Conservation (phyloP, 495 filamentous ascomycete species). For the Darksidea phi region DNA sequence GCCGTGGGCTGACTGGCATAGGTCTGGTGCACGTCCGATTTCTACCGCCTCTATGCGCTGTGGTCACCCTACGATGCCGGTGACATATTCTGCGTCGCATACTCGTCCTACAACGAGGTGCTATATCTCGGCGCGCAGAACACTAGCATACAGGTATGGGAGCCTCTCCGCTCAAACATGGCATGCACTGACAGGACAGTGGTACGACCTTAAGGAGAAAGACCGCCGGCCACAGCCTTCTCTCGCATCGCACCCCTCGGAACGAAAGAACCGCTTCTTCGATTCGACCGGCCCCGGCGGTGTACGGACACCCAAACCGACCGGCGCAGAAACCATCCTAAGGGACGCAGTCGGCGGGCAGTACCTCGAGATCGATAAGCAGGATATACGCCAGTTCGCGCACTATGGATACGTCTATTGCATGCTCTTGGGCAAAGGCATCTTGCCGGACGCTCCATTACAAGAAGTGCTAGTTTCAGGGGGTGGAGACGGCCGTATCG, state of each 20-base stretch:
- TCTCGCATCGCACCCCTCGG: slow-evolving; percentile 69
- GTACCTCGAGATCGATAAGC: slow-evolving; percentile 77
- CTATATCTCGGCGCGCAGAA: slow-evolving; percentile 94
- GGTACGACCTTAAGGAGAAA: slow-evolving; percentile 60
- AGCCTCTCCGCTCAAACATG: not conserved
- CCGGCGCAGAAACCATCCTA: slow-evolving; percentile 41
- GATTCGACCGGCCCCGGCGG: slow-evolving; percentile 86
- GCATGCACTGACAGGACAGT: slow-evolving; percentile 45
- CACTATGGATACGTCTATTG: slow-evolving; percentile 95
- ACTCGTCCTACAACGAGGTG: slow-evolving; percentile 72
- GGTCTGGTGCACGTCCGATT: slow-evolving; percentile 65
- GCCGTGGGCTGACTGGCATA: slow-evolving; percentile 45
- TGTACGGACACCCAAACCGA: slow-evolving; percentile 59
- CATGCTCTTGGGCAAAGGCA: slow-evolving; percentile 75
- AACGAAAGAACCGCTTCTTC: slow-evolving; percentile 89
- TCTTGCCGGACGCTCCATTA: slow-evolving; percentile 57
- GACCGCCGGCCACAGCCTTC: slow-evolving; percentile 58
- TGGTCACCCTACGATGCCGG: slow-evolving; percentile 94
- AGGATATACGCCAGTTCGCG: slow-evolving; percentile 81
- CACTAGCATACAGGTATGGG: slow-evolving; percentile 76
- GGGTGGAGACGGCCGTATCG: slow-evolving; percentile 89
- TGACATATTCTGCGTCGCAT: slow-evolving; percentile 89
- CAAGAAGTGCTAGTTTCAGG: slow-evolving; percentile 85
- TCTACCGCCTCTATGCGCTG: slow-evolving; percentile 76
- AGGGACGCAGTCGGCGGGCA: slow-evolving; percentile 53